Base-by-base conservation (phyloP, 1,284 basidiomycete species). In the Agroathelia rolfsii region DNA sequence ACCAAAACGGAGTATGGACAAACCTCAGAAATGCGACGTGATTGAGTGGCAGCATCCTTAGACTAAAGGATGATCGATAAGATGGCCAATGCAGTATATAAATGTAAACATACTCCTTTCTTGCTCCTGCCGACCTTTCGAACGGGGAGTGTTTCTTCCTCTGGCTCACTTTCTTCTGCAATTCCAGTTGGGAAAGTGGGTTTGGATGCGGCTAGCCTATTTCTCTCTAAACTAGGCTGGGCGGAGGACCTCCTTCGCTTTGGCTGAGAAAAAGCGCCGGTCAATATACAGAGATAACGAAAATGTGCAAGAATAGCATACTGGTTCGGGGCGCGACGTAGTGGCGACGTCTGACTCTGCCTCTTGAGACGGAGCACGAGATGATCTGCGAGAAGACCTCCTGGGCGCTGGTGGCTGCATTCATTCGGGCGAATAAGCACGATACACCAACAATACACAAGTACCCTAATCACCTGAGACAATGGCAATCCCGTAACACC, bases 141-240 rank as follows among this genome's bases (percentile, higher is more conserved):
- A n/a, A 61, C 50, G 0, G 69, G 69, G 10, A 64, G 39, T 38
- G 64, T 63, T 36, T 76, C 72, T 45, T 76, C 72, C 46, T 83
- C 80, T 0, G 76, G 72, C 44, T 88, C 84, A 40, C 83, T 87
- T 53, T 84, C 82, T 56, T 86, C 82, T 5, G 64, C 50, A 1
- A n/a, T n/a, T n/a, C n/a, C n/a, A n/a, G n/a, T n/a, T n/a, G n/a
- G n/a, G n/a, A 86, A 46, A 8, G 59, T 48, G 8, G 71, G 63
- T 35, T 70, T 61, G 17, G 52, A 43, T 0, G 55, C 49, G 24
- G 55, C 48, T 13, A 49, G 45, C 36, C 53, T 55, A 26, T 50
- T 58, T 24, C 61, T 62, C 1, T 74, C 72, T 25, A 82, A 56
- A 23, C 56, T 61, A 3, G 81, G 82, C 44, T 83, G 76, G 2